A percentile compares a stretch with the other conserved stretches of the same genome.
phyloP scores from a whole-genome alignment of 179 eudicot genomes.

The Heliamphora pulchella region DNA sequence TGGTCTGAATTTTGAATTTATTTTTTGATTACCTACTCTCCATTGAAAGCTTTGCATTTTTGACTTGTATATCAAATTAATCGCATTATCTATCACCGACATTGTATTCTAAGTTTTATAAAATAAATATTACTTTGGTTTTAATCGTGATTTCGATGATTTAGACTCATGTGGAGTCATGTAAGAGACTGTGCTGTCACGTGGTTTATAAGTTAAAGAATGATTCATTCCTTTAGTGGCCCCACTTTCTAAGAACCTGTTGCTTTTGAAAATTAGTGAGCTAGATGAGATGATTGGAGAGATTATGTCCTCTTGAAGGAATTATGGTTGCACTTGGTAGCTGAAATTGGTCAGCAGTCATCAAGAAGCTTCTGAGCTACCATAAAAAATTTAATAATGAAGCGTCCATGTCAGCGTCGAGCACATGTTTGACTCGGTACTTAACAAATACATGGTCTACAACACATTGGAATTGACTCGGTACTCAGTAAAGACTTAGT shows the following conservation, averaged over 20 bases:
- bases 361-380: not conserved
- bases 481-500: not conserved
- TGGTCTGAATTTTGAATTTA: not conserved
- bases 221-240: not conserved
- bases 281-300: not conserved
- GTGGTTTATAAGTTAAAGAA: not conserved
- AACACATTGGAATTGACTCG: not conserved
- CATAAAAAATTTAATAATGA: not conserved
- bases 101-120: not conserved
- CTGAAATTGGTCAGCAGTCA: not conserved
- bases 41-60: constrained; percentile 4
- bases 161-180: not conserved
- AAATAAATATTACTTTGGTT: not conserved
- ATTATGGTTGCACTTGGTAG: not conserved
- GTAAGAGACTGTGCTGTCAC: not conserved
- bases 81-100: not conserved
- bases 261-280: not conserved
- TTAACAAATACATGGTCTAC: not conserved
- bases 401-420: not conserved
- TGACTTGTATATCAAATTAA: not conserved
- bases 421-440: not conserved
- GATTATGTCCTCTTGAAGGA: not conserved
- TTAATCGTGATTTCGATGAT: not conserved
- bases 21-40: not conserved
- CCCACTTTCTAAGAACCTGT: not conserved